Percentiles rank a stretch among this genome's conserved stretches.
phyloP scores from a whole-genome alignment of 768 basidiomycete genomes.

The Fomitopsis pulvina region DNA sequence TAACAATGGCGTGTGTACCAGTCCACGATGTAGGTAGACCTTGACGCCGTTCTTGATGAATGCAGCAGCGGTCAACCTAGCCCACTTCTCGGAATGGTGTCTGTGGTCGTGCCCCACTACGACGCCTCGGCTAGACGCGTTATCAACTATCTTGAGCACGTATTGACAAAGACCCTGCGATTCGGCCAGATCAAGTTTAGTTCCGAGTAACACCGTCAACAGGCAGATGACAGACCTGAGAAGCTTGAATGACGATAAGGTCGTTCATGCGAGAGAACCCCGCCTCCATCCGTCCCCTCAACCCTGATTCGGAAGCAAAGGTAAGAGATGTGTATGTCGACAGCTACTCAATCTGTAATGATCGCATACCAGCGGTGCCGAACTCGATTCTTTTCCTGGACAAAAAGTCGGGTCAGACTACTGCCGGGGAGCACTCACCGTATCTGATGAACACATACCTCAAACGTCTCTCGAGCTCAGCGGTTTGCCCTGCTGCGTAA shows the following conservation, averaged over 20 bases:
- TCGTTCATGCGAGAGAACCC: constrained; percentile 94
- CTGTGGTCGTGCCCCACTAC: constrained; percentile 88
- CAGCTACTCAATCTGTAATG: background rate
- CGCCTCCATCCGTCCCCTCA: constrained; percentile 80
- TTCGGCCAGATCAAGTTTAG: no score
- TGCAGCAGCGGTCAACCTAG: constrained; percentile 61
- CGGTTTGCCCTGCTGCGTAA: constrained; percentile 33
- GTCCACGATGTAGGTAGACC: constrained; percentile 59
- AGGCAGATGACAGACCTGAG: constrained; percentile 51
- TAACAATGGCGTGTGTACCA: constrained; percentile 80
- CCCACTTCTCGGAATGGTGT: constrained; percentile 74
- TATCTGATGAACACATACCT: constrained; percentile 28
- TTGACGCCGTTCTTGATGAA: constrained; percentile 62
- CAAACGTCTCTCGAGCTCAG: constrained; percentile 52
- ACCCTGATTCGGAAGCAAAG: constrained; percentile 35
- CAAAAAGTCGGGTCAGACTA: background rate
- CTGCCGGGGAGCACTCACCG: background rate
- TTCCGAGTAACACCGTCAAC: no score
- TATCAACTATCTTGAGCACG: constrained; percentile 42
- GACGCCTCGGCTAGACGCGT: constrained; percentile 56
- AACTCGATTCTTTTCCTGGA: constrained; percentile 70
- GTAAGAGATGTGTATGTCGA: background rate
- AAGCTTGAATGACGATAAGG: constrained; percentile 73
- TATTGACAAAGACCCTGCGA: constrained; percentile 73
- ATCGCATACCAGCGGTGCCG: constrained; percentile 68